phyloP scores from a whole-genome alignment of 805 yeast species.

The Candida tammaniensis region DNA sequence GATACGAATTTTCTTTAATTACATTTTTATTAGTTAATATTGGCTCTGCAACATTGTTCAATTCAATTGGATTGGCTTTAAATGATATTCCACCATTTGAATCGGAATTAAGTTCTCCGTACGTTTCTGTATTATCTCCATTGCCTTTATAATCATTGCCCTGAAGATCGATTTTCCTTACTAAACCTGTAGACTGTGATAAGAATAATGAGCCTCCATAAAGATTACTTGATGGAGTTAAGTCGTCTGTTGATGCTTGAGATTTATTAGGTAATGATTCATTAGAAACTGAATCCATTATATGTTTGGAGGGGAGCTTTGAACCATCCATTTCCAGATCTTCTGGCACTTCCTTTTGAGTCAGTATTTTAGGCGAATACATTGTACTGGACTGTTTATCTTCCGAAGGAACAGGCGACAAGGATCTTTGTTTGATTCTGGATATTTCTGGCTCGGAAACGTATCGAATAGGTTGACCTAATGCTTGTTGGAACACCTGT shows the following conservation, averaged over 20 bases:
- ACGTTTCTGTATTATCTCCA: not conserved
- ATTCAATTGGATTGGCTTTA: conserved; percentile 25
- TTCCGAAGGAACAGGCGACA: no score
- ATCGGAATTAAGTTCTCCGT: conserved; percentile 1
- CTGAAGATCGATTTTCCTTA: conserved; percentile 29
- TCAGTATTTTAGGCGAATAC: not conserved
- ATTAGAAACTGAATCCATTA: no score
- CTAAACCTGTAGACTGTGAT: conserved; percentile 43
- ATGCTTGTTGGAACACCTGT: conserved; percentile 15
- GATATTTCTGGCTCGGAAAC: conserved; percentile 4
- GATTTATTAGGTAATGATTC: conserved; percentile 23
- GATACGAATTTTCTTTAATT: conserved; percentile 36
- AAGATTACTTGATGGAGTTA: conserved; percentile 22
- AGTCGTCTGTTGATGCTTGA: conserved; percentile 5
- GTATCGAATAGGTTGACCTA: conserved; percentile 7
- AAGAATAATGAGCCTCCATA: conserved; percentile 43
- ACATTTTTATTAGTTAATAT: conserved; percentile 29
- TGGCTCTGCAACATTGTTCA: conserved; percentile 26
- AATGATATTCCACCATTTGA: conserved; percentile 31
- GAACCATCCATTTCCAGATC: no score
- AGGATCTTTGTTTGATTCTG: no score
- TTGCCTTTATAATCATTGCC: conserved; percentile 2
- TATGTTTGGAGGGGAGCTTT: no score
- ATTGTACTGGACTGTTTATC: not conserved
- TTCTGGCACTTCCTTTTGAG: not conserved